Evolutionary conservation across 1,139 yeast species (phyloP), one percentile per base, ranked within the genome.

Genomic region (Taiozyma onychis): DNA sequence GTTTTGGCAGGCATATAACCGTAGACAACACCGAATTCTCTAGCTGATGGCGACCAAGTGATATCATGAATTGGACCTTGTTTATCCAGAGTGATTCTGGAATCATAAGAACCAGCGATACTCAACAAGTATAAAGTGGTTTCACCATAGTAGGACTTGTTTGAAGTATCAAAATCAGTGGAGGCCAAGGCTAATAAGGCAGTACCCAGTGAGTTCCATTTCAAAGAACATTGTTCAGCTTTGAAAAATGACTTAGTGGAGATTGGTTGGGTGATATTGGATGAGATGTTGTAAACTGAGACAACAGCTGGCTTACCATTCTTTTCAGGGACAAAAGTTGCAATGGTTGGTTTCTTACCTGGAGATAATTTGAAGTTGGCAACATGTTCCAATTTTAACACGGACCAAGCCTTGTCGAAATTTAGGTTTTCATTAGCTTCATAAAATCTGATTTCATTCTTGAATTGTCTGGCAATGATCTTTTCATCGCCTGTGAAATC

Each of bases 1-100:
- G 97, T 90, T 64, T 88, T 88, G 28, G 97, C 89, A 2, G 99
- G 99, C 99, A 95, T 95, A 70, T 80, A 91, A 39, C 99, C 99
- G 66, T 91, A 91, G 54, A 88, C 90, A 47, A 93, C 99, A 52
- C 97, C 98, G 73, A 95, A 95, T 72, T 93, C 98, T 61, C 97
- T 80, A 22, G 97, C 89, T 48, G 91, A 83, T 53, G 98, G 97
- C 30, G 97, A 87, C 99, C 99, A 95, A 35, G 95, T 85, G 57
- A 93, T 87, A 67, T 93, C 99, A 70, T 95, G 97, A 59, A 95
- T 90, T 44, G 99, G 98, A 28, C 99, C 99, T 63, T 89, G 96
- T 64, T 88, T 85, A 55, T 87, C 89, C 62, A 95, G 80, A 52
- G 83, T 80, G 61, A 95, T 91, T 63, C 97, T 78, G 44, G 93